Evolutionary conservation across 2,329 filamentous ascomycete genomes (phyloP), one percentile per base, ranked within the genome.

Genomic region (Intubia oerlemansii): DNA sequence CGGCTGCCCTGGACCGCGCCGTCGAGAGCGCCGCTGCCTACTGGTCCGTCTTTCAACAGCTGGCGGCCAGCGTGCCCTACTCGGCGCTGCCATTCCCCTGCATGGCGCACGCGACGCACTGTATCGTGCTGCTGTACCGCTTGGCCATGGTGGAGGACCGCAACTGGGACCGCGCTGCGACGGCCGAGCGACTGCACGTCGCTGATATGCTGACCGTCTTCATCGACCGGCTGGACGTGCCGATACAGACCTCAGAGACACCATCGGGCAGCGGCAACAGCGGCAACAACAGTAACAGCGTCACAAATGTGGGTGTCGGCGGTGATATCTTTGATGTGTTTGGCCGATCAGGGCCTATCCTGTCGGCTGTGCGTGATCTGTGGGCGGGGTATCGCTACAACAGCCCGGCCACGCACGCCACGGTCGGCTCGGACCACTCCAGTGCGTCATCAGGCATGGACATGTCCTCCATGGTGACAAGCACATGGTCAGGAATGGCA

Each of bases 131-230:
- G 5, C 40, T 53, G 6, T 45, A 46, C 33, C 42, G 38, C 12
- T 39, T 53, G 12, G 41, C 43, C 10, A 37, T 44, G 4, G 30
- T 48, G 7, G 46, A 53, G 25, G 50, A 53, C 25, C 45, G 49
- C 2, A 38, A 42, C 1, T 56, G 52, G 51, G 50, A 54, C 39
- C 42, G 50, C 2, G 35, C 38, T 8, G 42, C 40, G 11, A 43
- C 48, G 5, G 39, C 42, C 10, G 36, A 37, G 23, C 40, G 40
- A 5, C 29, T 54, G n/a, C 46, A 52, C 27, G 33, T 54, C 12
- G 32, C 52, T 5, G 33, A 35, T n/a, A 35, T 50, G 13, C 35
- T 42, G 18, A 38, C 41, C 17, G 39, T 38, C 11, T 36, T 48
- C 17, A 31, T 37, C 7, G 29, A 15, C n/a, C 35, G 32, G 30